Evolutionary conservation across 139 green algal genomes (phyloP).

Genomic region (Microglena sp.): DNA sequence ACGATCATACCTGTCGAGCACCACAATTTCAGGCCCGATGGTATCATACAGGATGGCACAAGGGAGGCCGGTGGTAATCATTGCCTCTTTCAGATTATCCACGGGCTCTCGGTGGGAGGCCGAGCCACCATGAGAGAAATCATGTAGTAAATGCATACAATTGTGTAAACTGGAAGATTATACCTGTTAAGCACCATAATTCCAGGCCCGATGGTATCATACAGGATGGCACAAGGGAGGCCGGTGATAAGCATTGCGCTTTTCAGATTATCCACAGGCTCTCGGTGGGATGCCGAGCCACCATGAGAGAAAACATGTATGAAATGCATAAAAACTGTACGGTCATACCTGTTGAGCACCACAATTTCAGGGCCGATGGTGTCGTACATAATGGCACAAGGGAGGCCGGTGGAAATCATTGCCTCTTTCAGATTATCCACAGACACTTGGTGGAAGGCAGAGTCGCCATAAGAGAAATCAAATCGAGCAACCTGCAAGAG

Average conservation of each 20-base stretch:
- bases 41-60: conserved; percentile 79
- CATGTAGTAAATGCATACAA: background rate
- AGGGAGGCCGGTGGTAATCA: conserved; percentile 45
- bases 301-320: background rate
- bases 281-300: background rate
- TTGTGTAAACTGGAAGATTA: too few relatives aligned
- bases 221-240: conserved; percentile 63
- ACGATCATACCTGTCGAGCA: conserved; percentile 48
- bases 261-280: background rate
- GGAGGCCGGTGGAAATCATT: too few relatives aligned
- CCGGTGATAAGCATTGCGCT: conserved; percentile 36
- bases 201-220: conserved; percentile 70
- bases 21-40: conserved; percentile 52
- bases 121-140: conserved; percentile 4
- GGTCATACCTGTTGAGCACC: background rate
- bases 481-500: conserved; percentile 39
- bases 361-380: background rate
- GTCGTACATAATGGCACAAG: too few relatives aligned
- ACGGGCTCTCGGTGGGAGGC: conserved; percentile 58
- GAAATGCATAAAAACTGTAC: background rate
- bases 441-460: background rate
- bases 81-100: conserved; percentile 57
- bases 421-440: too few relatives aligned
- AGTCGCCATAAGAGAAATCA: conserved; percentile 31
- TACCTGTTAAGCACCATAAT: conserved; percentile 50